Evolutionary conservation across 441 rosid species (phyloP).

Genomic region (Erodium moschatum): DNA sequence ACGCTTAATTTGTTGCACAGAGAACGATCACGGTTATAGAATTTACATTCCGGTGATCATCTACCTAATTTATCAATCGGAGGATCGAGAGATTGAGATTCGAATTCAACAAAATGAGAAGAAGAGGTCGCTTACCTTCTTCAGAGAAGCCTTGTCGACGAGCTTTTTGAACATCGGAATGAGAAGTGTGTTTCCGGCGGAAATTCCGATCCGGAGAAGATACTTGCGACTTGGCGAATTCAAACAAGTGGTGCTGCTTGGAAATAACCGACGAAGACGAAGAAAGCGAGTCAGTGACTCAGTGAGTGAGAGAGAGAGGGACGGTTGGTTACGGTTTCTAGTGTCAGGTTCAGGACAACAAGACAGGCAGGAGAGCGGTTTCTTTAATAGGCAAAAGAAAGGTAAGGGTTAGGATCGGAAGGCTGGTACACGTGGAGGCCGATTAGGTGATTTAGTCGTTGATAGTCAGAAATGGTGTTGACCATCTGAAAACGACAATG

Average conservation of each 20-base stretch:
- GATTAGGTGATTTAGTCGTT: constrained; percentile 19
- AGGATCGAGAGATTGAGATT: neutral
- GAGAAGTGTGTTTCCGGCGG: neutral
- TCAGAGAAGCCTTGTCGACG: constrained; percentile 16
- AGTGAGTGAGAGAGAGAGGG: neutral
- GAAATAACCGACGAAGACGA: constrained; percentile 12
- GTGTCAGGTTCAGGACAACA: constrained; percentile 6
- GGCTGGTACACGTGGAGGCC: constrained; percentile 29
- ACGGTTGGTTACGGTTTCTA: constrained; percentile 28
- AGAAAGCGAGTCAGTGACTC: neutral
- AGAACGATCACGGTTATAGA: neutral
- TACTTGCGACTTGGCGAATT: neutral
- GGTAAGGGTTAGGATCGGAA: neutral
- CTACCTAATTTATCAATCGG: neutral
- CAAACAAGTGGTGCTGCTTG: neutral
- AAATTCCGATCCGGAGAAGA: neutral
- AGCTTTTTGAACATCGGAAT: constrained; percentile 13
- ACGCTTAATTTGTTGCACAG: neutral
- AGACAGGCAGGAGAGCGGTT: constrained; percentile 8
- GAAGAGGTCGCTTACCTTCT: constrained; percentile 6
- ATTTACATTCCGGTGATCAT: neutral
- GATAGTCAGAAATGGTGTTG: constrained; percentile 10
- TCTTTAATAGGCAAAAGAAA: constrained; percentile 3
- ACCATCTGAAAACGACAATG: constrained; percentile 14
- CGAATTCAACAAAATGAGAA: neutral